These are phyloP conservation scores for Hysterangium stoloniferum DNA, from an alignment of 768 basidiomycete genomes.

Conservation along the genomic window DNA sequence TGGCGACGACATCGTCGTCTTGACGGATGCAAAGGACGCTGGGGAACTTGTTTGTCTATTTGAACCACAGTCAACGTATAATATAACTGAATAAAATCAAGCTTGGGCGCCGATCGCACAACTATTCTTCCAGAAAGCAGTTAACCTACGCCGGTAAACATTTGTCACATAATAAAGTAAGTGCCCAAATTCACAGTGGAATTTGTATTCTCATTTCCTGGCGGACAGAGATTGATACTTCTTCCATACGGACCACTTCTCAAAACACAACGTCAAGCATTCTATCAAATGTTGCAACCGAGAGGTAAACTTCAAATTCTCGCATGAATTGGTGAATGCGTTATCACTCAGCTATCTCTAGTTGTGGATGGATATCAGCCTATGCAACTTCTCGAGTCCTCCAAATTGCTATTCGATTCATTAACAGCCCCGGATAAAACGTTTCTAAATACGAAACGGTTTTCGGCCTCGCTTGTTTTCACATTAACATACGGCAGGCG, in stretches of 20 bases:
- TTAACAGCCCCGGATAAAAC: constrained; percentile 5
- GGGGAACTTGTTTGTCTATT: constrained; percentile 11
- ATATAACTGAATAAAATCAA: not conserved
- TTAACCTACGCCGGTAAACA: constrained; percentile 18
- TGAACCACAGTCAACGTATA: not conserved
- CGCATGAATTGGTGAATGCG: not conserved
- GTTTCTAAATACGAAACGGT: constrained; percentile 12
- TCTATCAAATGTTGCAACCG: constrained; percentile 15
- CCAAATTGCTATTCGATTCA: constrained; percentile 13
- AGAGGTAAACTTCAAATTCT: constrained; percentile 6
- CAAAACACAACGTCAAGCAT: constrained; percentile 15
- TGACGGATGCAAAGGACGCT: constrained; percentile 9
- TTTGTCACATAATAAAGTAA: constrained; percentile 13
- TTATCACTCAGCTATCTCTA: constrained; percentile 13
- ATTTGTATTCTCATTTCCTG: too few species aligned
- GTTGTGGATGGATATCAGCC: constrained; percentile 17
- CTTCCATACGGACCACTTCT: constrained; percentile 15
- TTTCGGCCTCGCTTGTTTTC: constrained; percentile 17
- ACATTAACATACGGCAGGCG: constrained; percentile 19
- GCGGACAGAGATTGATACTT: constrained; percentile 14
- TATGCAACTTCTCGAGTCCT: constrained; percentile 14
- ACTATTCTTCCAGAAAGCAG: constrained; percentile 13
- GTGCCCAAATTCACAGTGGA: too few species aligned
- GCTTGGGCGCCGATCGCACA: constrained; percentile 12
- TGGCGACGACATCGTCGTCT: constrained; percentile 11